phyloP scores from a whole-genome alignment of 768 basidiomycete genomes.

The Tulasnella sp. region DNA sequence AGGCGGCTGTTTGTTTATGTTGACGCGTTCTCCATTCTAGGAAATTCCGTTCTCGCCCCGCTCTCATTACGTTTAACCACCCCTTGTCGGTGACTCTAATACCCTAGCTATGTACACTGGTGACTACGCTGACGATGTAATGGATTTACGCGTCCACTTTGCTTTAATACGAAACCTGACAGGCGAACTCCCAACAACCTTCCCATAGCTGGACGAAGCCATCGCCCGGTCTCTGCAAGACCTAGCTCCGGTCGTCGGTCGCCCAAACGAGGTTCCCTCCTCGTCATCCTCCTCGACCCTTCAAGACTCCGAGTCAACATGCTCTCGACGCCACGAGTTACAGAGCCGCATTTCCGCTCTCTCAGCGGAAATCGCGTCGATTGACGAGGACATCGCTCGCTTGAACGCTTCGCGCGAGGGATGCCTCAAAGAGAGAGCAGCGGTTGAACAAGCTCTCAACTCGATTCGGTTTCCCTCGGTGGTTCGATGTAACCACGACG shows the following conservation, averaged over 20 bases:
- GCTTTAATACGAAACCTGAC: not conserved
- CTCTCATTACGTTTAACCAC: not conserved
- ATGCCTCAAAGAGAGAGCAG: constrained; percentile 37
- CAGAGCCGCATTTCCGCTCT: constrained; percentile 36
- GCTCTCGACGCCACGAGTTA: constrained; percentile 28
- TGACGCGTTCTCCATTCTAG: not conserved
- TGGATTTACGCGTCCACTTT: not conserved
- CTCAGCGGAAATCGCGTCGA: constrained; percentile 39
- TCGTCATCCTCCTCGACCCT: not conserved
- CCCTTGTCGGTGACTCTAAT: not conserved
- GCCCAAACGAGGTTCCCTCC: constrained; percentile 1
- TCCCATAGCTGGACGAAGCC: constrained; percentile 13
- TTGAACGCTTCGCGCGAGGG: constrained; percentile 35
- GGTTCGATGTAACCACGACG: constrained; percentile 27
- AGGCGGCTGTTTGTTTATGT: not conserved
- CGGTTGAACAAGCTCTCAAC: constrained; percentile 33
- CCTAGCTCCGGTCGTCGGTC: constrained; percentile 6
- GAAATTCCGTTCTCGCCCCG: not conserved
- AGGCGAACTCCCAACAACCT: not conserved
- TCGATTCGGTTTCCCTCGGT: not conserved
- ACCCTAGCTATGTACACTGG: not conserved
- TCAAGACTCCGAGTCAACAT: not conserved
- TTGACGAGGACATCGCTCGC: constrained; percentile 41
- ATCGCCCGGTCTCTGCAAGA: not conserved
- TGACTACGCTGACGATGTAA: constrained; percentile 29